phyloP scores from a whole-genome alignment of 2,329 filamentous ascomycete genomes.

The Fusarium pininemorale region DNA sequence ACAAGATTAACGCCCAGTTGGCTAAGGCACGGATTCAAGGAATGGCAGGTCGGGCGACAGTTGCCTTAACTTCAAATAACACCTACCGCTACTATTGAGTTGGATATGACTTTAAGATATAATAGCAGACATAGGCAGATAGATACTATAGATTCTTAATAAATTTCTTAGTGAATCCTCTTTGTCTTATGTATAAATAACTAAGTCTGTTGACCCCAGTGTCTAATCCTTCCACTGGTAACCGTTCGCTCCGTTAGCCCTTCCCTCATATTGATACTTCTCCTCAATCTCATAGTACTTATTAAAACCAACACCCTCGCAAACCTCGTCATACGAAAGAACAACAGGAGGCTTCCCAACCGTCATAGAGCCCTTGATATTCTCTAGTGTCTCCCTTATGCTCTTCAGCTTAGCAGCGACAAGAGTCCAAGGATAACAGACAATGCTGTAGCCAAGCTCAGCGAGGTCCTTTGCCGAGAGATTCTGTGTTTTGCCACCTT shows the following conservation, averaged over 20 bases:
- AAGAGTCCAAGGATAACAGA: constrained; percentile 56
- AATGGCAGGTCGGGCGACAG: no score
- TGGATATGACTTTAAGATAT: no score
- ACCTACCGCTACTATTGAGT: no score
- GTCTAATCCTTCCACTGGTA: constrained; percentile 21
- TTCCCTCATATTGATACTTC: constrained; percentile 31
- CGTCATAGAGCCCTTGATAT: constrained; percentile 53
- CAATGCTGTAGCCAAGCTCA: constrained; percentile 51
- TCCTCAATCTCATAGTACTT: constrained; percentile 48
- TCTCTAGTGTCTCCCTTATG: constrained; percentile 49
- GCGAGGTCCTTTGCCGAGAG: constrained; percentile 47
- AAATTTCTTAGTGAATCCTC: neutral
- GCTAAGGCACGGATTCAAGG: no score
- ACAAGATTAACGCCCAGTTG: no score
- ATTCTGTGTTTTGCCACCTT: constrained; percentile 49
- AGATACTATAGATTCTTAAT: rapidly evolving
- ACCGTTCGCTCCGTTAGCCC: constrained; percentile 18
- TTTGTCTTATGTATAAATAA: neutral
- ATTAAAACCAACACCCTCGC: constrained; percentile 56
- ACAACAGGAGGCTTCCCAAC: constrained; percentile 54
- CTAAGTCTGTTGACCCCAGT: no score
- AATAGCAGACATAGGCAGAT: no score
- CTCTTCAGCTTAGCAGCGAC: constrained; percentile 55
- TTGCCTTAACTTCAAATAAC: no score
- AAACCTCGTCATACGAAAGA: constrained; percentile 55